Percentiles rank a stretch among this genome's conserved stretches.
Evolutionary conservation across 2,329 filamentous ascomycete species (phyloP).

Genomic region (Bertia moriformis): DNA sequence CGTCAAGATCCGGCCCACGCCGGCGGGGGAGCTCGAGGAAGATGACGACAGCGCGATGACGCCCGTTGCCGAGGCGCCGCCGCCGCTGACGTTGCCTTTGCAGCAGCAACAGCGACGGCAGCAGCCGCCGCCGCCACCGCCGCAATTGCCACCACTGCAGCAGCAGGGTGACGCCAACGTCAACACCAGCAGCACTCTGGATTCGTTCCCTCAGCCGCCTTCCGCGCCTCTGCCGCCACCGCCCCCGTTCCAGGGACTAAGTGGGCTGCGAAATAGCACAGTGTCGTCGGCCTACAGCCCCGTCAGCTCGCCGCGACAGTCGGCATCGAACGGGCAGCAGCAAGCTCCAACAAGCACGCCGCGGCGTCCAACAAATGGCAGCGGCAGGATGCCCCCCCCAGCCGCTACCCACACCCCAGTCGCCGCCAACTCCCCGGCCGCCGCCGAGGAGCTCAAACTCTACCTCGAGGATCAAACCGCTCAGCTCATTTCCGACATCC

Average conservation of each 20-base stretch:
- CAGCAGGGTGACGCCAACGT: too few relatives aligned
- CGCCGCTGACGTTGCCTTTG: constrained; percentile 61
- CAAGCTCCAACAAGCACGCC: too few relatives aligned
- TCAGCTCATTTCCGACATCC: constrained; percentile 63
- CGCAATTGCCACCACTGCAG: background rate
- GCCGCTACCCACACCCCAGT: constrained; percentile 5
- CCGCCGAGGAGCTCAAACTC: constrained; percentile 44
- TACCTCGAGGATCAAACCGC: constrained; percentile 76
- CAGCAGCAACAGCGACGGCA: constrained; percentile 27
- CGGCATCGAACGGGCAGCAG: constrained; percentile 10
- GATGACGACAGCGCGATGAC: constrained; percentile 56
- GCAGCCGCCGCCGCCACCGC: constrained; percentile 13
- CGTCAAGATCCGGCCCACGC: constrained; percentile 71
- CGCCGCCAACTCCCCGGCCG: constrained; percentile 22
- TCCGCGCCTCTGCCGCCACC: constrained; percentile 28
- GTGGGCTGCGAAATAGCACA: constrained; percentile 40
- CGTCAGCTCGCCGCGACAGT: constrained; percentile 52
- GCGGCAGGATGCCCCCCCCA: constrained; percentile 12
- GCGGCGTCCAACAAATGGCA: constrained; percentile 22
- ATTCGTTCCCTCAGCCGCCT: too few relatives aligned
- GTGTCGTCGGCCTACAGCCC: constrained; percentile 66
- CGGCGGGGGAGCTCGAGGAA: constrained; percentile 61
- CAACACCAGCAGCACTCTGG: too few relatives aligned
- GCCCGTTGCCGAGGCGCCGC: constrained; percentile 50
- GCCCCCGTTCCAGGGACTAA: constrained; percentile 41